Evolutionary conservation across 306 rosid genomes (phyloP), one percentile per base, ranked within the genome.

Genomic region (Psophocarpus tetragonolobus): DNA sequence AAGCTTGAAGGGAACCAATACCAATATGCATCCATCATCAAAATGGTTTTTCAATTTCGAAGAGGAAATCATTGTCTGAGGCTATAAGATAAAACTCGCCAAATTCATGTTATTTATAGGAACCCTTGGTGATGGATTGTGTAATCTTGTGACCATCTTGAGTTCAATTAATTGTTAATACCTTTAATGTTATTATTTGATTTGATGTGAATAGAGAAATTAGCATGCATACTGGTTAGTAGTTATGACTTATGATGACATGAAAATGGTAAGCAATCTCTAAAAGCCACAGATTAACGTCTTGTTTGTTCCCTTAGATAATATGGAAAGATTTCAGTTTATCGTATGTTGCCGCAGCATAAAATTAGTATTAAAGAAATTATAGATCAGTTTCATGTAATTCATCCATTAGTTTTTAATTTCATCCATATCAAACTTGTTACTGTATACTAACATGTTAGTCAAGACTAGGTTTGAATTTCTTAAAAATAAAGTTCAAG

Each of bases 1-100:
- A 93, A 81, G 79, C 76, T 56, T 90, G 83, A 88, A 80, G 53
- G 29, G 73, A 73, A 21, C 3, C 42, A 32, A 10, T 33, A 21
- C 3, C 42, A 32, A 10, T 33, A 18, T 48, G 65, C 47, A 57
- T 27, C 18, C 20, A 56, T 38, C 50, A 30, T 41, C 33, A 65
- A 23, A 45, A 26, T 30, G 54, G 26, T 71, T 70, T 44, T 36
- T 65, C 1, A 77, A 66, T 75, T 77, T 56, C 74, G 74, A 17
- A 51, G 80, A 29, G n/a, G 42, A 58, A 33, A 50, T 80, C 54
- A 80, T 39, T 80, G 27, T 56, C 26, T 62, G 47, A 6, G 24
- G 80, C 51, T 45, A 42, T n/a, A 30, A 32, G 65, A 39, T 17
- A 44, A 36, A 33, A 47, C 42, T 74, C 3, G n/a, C 14, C 8